phyloP scores from a whole-genome alignment of 352 stramenopile genomes.

The Pythium phragmitis region DNA sequence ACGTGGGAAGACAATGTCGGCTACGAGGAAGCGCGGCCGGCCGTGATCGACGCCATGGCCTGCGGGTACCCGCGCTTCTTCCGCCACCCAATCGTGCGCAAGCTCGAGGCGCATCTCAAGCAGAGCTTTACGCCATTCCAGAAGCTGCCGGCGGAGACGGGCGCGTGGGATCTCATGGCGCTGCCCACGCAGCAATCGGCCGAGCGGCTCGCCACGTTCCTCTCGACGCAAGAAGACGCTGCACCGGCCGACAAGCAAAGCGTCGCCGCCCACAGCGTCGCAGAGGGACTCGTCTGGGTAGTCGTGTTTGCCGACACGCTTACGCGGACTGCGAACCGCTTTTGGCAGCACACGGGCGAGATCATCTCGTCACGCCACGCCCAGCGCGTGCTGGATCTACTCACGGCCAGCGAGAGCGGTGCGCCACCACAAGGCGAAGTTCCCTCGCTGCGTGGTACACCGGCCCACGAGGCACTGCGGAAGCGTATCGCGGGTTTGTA shows the following conservation, averaged over 20 bases:
- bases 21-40: conserved; percentile 86
- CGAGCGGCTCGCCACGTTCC: conserved; percentile 63
- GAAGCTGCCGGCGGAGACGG: conserved; percentile 20
- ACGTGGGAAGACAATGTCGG: conserved; percentile 84
- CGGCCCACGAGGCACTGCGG: conserved; percentile 39
- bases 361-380: conserved; percentile 89
- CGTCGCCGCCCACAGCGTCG: conserved; percentile 36
- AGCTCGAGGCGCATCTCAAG: conserved; percentile 50
- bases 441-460: conserved; percentile 23
- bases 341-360: conserved; percentile 94
- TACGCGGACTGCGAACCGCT: conserved; percentile 63
- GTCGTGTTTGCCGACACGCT: conserved; percentile 75
- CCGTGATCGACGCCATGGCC: conserved; percentile 67
- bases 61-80: conserved; percentile 94
- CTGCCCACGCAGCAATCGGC: conserved; percentile 62
- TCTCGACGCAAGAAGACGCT: conserved; percentile 35
- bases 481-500: conserved; percentile 61
- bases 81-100: conserved; percentile 81
- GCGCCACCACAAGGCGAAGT: too few species aligned
- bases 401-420: conserved; percentile 29
- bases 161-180: conserved; percentile 42
- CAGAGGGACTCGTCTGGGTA: conserved; percentile 53
- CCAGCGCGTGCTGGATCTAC: conserved; percentile 45
- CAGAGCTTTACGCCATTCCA: conserved; percentile 24
- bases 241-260: conserved; percentile 1